phyloP scores from a whole-genome alignment of 2,329 filamentous ascomycete genomes.

The Beauveria bassiana region DNA sequence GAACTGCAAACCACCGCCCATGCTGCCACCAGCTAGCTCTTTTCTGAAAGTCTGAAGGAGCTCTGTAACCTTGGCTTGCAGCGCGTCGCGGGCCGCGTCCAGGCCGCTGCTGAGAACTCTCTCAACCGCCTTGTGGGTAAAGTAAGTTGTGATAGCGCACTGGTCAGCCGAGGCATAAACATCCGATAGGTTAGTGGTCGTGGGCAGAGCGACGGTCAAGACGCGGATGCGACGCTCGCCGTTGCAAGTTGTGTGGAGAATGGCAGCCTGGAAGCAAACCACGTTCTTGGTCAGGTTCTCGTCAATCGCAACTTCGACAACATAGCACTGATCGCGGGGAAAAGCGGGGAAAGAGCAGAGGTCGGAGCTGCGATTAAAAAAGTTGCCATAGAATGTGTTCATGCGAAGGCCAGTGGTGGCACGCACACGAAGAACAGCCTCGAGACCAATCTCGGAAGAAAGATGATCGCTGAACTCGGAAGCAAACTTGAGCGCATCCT shows the following conservation, averaged over 20 bases:
- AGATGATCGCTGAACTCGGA: constrained; percentile 94
- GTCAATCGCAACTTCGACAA: constrained; percentile 96
- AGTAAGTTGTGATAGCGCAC: constrained; percentile 86
- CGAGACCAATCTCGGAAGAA: constrained; percentile 91
- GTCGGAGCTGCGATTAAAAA: constrained; percentile 97
- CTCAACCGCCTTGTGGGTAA: constrained; percentile 96
- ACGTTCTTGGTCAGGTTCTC: constrained; percentile 88
- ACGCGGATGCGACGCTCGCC: constrained; percentile 93
- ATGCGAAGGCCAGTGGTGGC: constrained; percentile 92
- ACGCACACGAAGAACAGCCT: constrained; percentile 90
- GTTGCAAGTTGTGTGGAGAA: constrained; percentile 95
- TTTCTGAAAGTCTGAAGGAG: constrained; percentile 93
- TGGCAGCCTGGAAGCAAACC: constrained; percentile 87
- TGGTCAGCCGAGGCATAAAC: constrained; percentile 94
- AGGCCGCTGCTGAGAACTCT: constrained; percentile 76
- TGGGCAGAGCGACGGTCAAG: constrained; percentile 85
- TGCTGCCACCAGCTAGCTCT: constrained; percentile 90
- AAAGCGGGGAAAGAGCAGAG: constrained; percentile 97
- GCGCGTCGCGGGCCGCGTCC: constrained; percentile 81
- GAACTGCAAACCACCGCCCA: constrained; percentile 91
- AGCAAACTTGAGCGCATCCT: constrained; percentile 97
- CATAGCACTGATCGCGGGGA: constrained; percentile 93
- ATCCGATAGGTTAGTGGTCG: constrained; percentile 82
- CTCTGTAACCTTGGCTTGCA: constrained; percentile 88
- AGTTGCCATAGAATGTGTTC: constrained; percentile 98